These are phyloP conservation scores for Saccharomycopsis hybrid DNA, from an alignment of 1,139 yeast genomes.

Conservation along the genomic window DNA sequence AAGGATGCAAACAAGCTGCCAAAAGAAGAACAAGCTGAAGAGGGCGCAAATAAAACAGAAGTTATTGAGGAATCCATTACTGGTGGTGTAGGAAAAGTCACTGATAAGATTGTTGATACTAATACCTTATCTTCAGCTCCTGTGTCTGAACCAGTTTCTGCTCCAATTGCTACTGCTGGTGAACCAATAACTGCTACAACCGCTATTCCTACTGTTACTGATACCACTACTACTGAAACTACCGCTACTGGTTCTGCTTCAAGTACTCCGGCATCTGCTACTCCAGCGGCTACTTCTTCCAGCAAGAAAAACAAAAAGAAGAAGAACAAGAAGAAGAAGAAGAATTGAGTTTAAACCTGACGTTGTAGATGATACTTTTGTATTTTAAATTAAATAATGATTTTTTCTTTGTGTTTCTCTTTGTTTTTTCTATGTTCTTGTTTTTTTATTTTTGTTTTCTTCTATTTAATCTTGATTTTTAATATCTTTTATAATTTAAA, in stretches of 20 bases:
- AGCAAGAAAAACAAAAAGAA: conserved; percentile 16
- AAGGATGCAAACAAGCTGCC: too few relatives aligned
- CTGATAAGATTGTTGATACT: neutral
- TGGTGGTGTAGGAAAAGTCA: neutral
- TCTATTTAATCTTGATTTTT: too few relatives aligned
- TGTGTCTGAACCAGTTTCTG: neutral
- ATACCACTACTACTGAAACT: neutral
- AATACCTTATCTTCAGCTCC: too few relatives aligned
- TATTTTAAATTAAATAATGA: too few relatives aligned
- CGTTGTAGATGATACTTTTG: too few relatives aligned
- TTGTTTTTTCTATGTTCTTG: too few relatives aligned
- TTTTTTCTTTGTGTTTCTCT: too few relatives aligned
- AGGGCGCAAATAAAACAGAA: neutral
- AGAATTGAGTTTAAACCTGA: neutral
- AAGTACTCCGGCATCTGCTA: neutral
- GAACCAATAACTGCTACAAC: neutral
- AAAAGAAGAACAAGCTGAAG: too few relatives aligned
- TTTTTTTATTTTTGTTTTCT: too few relatives aligned
- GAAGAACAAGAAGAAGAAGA: conserved; percentile 13
- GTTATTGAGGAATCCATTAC: neutral
- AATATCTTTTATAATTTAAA: too few relatives aligned
- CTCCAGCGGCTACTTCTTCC: neutral
- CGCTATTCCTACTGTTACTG: conserved; percentile 1
- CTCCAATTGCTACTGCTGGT: neutral
- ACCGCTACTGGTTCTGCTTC: neutral